A percentile compares a stretch with the other conserved stretches of the same genome.
phyloP scores from a whole-genome alignment of 2,329 filamentous ascomycete species.

The Pezicula radicicola region DNA sequence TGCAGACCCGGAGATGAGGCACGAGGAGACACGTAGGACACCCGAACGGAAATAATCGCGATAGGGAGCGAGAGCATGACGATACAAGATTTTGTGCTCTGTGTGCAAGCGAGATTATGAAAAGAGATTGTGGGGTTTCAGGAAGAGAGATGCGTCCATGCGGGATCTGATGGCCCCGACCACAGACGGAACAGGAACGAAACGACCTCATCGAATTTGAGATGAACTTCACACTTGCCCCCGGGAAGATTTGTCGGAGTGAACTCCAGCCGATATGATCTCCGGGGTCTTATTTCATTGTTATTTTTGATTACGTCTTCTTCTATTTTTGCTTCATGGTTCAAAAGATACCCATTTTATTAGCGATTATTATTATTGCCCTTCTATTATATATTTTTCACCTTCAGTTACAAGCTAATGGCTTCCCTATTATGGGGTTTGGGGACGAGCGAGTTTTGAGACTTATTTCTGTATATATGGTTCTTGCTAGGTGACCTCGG shows the following conservation, averaged over 20 bases:
- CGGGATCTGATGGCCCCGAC: not conserved
- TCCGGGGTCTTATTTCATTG: not conserved
- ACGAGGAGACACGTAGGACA: conserved; percentile 22
- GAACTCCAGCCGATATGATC: not conserved
- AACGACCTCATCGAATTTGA: conserved; percentile 12
- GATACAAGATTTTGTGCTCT: not conserved
- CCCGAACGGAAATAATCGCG: conserved; percentile 20
- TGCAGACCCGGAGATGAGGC: conserved; percentile 24
- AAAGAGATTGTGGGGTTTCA: conserved; percentile 28
- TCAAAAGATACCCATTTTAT: conserved; percentile 21
- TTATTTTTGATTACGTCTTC: conserved; percentile 10
- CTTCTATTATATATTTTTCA: not conserved
- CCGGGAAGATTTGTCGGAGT: not conserved
- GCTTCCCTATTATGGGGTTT: not conserved
- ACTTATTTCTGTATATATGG: not conserved
- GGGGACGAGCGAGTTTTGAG: not conserved
- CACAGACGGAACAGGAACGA: conserved; percentile 9
- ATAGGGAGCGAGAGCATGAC: conserved; percentile 11
- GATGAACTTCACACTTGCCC: not conserved
- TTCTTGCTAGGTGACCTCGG: not conserved
- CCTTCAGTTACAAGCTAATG: not conserved
- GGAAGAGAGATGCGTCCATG: conserved; percentile 11
- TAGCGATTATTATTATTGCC: conserved; percentile 6
- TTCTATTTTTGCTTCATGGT: conserved; percentile 12
- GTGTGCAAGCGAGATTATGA: conserved; percentile 26